These are phyloP conservation scores for Polytolypa hystricis DNA, from an alignment of 2,329 filamentous ascomycete species.

Conservation along the genomic window DNA sequence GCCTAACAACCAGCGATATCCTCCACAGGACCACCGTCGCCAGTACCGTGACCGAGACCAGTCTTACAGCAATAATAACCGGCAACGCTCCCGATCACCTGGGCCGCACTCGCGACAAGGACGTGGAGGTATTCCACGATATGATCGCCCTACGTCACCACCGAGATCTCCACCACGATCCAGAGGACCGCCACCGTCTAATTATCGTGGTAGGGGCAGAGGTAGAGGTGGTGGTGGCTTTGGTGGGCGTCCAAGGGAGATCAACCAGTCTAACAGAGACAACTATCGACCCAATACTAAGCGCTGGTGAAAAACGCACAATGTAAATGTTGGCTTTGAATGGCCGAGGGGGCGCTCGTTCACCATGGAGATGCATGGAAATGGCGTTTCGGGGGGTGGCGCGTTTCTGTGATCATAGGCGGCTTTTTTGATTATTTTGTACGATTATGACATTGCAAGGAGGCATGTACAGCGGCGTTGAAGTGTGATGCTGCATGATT, in stretches of 20 bases:
- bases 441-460: no score
- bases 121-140: constrained; percentile 12
- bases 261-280: constrained; percentile 12
- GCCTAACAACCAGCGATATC: constrained; percentile 6
- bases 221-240: constrained; percentile 16
- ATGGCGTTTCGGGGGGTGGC: no score
- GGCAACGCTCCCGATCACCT: constrained; percentile 25
- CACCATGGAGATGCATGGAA: no score
- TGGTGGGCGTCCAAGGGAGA: constrained; percentile 13
- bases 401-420: no score
- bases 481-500: no score
- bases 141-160: constrained; percentile 4
- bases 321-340: no score
- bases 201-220: constrained; percentile 8
- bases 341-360: no score
- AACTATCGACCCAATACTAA: constrained; percentile 24
- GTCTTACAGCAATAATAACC: constrained; percentile 14
- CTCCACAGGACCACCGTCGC: constrained; percentile 10
- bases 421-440: no score
- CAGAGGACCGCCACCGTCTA: constrained; percentile 11
- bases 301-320: constrained; percentile 22
- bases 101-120: constrained; percentile 11
- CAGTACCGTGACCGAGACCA: constrained; percentile 20
- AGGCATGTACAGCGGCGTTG: no score
- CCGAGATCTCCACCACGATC: constrained; percentile 16